Conservation (phyloP, 2,329 filamentous ascomycete species). For the Aspergillus melleus region DNA sequence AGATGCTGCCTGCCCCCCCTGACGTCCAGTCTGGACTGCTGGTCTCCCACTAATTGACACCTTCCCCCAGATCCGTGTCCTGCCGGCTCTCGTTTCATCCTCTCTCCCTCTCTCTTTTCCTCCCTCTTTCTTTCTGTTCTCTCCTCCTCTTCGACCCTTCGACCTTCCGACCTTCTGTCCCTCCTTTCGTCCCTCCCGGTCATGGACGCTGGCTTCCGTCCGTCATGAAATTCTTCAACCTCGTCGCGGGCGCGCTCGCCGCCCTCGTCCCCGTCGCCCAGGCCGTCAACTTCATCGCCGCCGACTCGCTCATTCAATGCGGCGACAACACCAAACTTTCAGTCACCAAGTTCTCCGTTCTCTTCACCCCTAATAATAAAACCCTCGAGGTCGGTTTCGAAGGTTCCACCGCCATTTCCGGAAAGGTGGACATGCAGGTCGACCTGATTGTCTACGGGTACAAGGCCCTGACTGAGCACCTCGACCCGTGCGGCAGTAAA, state of each 20-base stretch:
- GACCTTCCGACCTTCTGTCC: not conserved
- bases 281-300: not conserved
- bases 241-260: not conserved
- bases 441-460: constrained; percentile 80
- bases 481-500: constrained; percentile 71
- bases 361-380: constrained; percentile 64
- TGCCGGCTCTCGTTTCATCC: not conserved
- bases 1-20: not conserved
- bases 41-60: not conserved
- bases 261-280: not conserved
- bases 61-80: not conserved
- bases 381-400: constrained; percentile 73
- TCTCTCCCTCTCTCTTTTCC: not conserved
- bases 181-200: not conserved
- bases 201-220: not conserved
- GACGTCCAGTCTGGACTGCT: not conserved
- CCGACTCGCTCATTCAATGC: not conserved
- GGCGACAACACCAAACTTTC: constrained; percentile 50
- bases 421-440: constrained; percentile 76
- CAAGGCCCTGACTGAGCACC: constrained; percentile 61
- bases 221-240: not conserved
- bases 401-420: constrained; percentile 79
- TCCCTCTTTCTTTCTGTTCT: not conserved
- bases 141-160: not conserved
- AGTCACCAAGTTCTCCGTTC: constrained; percentile 82